phyloP scores from a whole-genome alignment of 108 stramenopile genomes.

The Stephanodiscus triporus region DNA sequence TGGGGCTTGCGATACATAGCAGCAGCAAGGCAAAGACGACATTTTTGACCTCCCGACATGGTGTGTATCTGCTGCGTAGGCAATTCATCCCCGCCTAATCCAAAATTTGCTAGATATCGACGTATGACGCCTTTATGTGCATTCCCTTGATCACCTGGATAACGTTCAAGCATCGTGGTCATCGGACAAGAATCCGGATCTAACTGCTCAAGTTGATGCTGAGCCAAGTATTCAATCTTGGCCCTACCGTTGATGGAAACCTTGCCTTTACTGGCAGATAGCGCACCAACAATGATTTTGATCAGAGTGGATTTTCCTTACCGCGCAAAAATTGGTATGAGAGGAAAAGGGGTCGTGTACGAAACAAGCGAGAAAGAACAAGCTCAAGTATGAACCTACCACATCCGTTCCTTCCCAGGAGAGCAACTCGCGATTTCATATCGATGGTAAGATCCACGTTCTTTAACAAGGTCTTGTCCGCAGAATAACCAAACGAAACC shows the following conservation, averaged over 20 bases:
- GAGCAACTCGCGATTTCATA: constrained; percentile 53
- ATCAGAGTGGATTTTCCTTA: constrained; percentile 80
- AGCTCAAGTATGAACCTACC: constrained; percentile 29
- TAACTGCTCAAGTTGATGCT: constrained; percentile 94
- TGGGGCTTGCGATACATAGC: constrained; percentile 78
- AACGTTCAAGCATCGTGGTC: constrained; percentile 76
- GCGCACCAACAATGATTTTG: constrained; percentile 84
- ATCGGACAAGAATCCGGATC: constrained; percentile 83
- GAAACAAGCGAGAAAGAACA: not conserved
- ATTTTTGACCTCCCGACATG: constrained; percentile 91
- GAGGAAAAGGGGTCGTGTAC: not conserved
- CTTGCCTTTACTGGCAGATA: constrained; percentile 72
- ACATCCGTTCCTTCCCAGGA: constrained; percentile 68
- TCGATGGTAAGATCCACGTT: constrained; percentile 66
- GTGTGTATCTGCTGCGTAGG: constrained; percentile 82
- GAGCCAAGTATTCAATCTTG: constrained; percentile 89
- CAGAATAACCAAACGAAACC: constrained; percentile 85
- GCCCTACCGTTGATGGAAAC: constrained; percentile 75
- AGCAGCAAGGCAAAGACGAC: constrained; percentile 74
- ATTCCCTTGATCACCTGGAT: constrained; percentile 76
- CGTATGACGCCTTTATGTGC: constrained; percentile 66
- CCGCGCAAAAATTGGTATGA: not conserved
- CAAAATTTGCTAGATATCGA: constrained; percentile 78
- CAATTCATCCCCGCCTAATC: constrained; percentile 67
- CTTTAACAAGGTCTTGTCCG: constrained; percentile 53